Evolutionary conservation across 2,329 filamentous ascomycete species (phyloP).

Genomic region (Talaromyces sp.): DNA sequence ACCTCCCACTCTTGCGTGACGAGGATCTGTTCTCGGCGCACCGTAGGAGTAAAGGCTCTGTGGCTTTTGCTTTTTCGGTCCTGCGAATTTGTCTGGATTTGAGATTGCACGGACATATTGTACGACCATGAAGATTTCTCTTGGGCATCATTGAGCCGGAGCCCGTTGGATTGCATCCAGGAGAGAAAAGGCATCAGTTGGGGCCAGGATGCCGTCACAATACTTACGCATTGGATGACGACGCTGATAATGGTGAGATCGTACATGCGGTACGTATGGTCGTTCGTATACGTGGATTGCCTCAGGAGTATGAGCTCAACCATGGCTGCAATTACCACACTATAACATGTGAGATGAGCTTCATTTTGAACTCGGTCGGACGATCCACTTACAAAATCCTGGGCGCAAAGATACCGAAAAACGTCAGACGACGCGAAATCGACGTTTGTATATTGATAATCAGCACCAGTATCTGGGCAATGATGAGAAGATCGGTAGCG

Average conservation of each 20-base stretch:
- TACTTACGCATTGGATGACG: conserved; percentile 18
- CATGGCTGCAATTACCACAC: conserved; percentile 13
- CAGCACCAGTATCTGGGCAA: conserved; percentile 16
- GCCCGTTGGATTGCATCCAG: conserved; percentile 16
- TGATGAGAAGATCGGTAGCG: conserved; percentile 17
- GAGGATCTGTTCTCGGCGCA: conserved; percentile 6
- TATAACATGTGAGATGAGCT: not conserved
- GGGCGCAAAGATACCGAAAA: conserved; percentile 18
- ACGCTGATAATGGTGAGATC: conserved; percentile 15
- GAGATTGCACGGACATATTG: conserved; percentile 6
- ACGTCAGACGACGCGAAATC: conserved; percentile 13
- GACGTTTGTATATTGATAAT: conserved; percentile 18
- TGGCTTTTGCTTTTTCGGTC: conserved; percentile 7
- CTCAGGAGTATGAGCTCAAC: conserved; percentile 13
- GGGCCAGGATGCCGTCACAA: conserved; percentile 19
- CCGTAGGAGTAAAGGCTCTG: conserved; percentile 3
- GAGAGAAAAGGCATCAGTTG: conserved; percentile 19
- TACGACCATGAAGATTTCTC: conserved; percentile 7
- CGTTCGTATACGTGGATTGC: conserved; percentile 7
- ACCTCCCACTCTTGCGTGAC: conserved; percentile 14
- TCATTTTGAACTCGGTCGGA: not conserved
- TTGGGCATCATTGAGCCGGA: conserved; percentile 12
- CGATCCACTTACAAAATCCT: conserved; percentile 15
- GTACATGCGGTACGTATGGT: conserved; percentile 16
- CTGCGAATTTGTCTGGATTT: conserved; percentile 2